Percentiles rank a stretch among this genome's conserved stretches.
These are phyloP conservation scores for Thelonectria blattea DNA, from an alignment of 2,329 filamentous ascomycete species.

Conservation along the genomic window DNA sequence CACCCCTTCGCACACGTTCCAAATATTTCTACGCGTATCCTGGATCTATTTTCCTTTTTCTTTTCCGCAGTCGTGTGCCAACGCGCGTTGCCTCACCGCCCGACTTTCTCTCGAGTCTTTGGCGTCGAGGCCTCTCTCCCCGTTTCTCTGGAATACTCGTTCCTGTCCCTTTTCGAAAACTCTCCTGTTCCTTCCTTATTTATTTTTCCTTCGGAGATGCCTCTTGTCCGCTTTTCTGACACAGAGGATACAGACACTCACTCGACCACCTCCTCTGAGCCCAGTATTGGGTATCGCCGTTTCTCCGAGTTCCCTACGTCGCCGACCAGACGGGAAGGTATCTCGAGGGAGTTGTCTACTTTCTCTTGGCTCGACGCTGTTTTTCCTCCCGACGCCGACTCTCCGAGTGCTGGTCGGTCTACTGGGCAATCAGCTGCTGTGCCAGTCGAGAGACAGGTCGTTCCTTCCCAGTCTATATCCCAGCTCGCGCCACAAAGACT, in stretches of 20 bases:
- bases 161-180: neutral
- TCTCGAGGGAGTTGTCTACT: neutral
- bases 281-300: neutral
- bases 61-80: too few species aligned
- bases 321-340: neutral
- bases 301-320: conserved; percentile 1
- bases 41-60: too few species aligned
- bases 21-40: too few species aligned
- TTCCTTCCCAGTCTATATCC: neutral
- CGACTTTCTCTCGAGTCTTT: too few species aligned
- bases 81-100: too few species aligned
- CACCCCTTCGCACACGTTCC: too few species aligned
- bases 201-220: neutral
- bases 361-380: neutral
- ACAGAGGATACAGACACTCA: neutral
- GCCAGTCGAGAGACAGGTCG: too few species aligned
- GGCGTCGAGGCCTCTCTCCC: too few species aligned
- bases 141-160: neutral
- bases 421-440: neutral
- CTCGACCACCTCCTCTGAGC: neutral
- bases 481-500: neutral
- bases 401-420: neutral
- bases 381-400: neutral
- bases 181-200: neutral
- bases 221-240: neutral